Evolutionary conservation across 2,329 filamentous ascomycete genomes (phyloP), one percentile per base, ranked within the genome.

Genomic region (Dendrostoma leiphaemia): DNA sequence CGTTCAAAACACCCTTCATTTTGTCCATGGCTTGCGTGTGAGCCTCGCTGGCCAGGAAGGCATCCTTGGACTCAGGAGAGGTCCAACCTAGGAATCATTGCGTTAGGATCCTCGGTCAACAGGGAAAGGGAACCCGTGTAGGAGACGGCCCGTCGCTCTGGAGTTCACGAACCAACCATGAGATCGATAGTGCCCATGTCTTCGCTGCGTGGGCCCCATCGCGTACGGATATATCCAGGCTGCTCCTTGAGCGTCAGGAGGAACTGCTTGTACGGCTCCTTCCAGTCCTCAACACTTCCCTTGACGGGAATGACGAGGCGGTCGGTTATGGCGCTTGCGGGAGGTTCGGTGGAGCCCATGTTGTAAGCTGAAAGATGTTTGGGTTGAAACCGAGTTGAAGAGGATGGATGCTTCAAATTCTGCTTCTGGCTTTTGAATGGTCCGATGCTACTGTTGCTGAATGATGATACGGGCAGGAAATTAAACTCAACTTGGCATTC

Each of bases 141-240:
- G n/a, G n/a, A n/a, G n/a, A n/a, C n/a, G n/a, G n/a, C n/a, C n/a
- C n/a, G n/a, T n/a, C n/a, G n/a, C n/a, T n/a, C n/a, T n/a, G n/a
- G n/a, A n/a, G n/a, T n/a, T n/a, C 1, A 29, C 51, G 48, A 52
- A 65, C 64, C 62, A 28, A 63, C 62, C 21, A 64, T 48, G 35
- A 67, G 58, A 32, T 67, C 65, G 13, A 68, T 53, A 43, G 55
- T 64, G 46, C 63, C 58, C 35, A 58, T 60, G 44, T 66, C 58
- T 51, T 68, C 64, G 48, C 49, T 59, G 48, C 62, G 58, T 7
- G 61, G 62, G 6, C 64, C 65, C 65, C 64, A 66, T 57, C 64
- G 57, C 28, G 64, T 66, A 12, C 63, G 62, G 47, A 67, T 60
- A 32, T 63, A 60, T 3, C 65, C 64, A 8, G 63, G 62, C 49